These are phyloP conservation scores for Aleurites moluccanus DNA, from an alignment of 441 rosid species.

Conservation along the genomic window DNA sequence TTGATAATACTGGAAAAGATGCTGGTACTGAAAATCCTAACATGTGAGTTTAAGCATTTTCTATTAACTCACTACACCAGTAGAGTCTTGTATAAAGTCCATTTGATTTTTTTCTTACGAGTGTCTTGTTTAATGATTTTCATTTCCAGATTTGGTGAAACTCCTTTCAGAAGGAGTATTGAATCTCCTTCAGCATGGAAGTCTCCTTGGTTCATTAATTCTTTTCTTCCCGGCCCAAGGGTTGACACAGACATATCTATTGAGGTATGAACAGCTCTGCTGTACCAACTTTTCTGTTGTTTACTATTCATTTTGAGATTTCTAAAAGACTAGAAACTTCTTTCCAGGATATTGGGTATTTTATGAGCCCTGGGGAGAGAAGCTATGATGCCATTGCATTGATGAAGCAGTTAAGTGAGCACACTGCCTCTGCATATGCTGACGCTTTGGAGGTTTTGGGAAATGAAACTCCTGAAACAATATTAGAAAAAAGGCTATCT, in stretches of 20 bases:
- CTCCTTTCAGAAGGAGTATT: conserved; percentile 79
- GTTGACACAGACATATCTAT: conserved; percentile 81
- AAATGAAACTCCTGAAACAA: conserved; percentile 64
- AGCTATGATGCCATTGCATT: conserved; percentile 92
- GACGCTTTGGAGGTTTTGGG: conserved; percentile 91
- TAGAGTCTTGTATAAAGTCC: neutral
- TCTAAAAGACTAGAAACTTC: neutral
- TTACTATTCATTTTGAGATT: neutral
- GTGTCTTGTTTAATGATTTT: conserved; percentile 15
- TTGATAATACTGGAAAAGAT: conserved; percentile 41
- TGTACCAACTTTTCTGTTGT: neutral
- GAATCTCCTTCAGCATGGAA: conserved; percentile 99
- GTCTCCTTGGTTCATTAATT: conserved; percentile 91
- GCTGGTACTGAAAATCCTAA: conserved; percentile 48
- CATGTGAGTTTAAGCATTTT: conserved; percentile 49
- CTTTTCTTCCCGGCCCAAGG: conserved; percentile 81
- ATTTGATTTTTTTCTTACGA: neutral
- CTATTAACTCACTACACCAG: neutral
- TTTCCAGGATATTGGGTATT: conserved; percentile 81
- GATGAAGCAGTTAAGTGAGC: conserved; percentile 90
- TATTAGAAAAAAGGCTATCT: conserved; percentile 44
- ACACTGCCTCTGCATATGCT: conserved; percentile 81
- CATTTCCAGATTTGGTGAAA: conserved; percentile 72
- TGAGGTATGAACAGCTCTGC: conserved; percentile 52
- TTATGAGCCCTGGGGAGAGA: conserved; percentile 86